Percentiles rank a stretch among this genome's conserved stretches.
These are phyloP conservation scores for Cynanchum wilfordii DNA, from an alignment of 257 asterid genomes.

Conservation along the genomic window DNA sequence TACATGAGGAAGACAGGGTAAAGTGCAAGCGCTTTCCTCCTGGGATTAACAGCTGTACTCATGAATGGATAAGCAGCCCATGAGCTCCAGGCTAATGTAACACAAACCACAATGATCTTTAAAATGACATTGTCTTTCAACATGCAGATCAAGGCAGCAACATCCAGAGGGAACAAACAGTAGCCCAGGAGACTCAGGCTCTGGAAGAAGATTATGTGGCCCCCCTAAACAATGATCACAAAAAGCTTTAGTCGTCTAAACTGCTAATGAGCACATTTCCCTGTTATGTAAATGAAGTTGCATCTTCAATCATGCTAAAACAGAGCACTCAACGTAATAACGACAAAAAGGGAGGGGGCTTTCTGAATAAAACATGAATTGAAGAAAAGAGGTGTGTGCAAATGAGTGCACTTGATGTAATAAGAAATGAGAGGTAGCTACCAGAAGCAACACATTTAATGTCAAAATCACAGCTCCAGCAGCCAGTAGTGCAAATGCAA, in stretches of 20 bases:
- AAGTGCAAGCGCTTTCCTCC: constrained; percentile 89
- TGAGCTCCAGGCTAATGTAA: constrained; percentile 90
- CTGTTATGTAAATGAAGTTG: background rate
- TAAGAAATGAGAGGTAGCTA: constrained; percentile 24
- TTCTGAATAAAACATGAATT: constrained; percentile 4
- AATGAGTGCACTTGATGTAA: background rate
- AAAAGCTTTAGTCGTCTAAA: background rate
- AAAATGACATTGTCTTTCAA: constrained; percentile 64
- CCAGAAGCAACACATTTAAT: constrained; percentile 86
- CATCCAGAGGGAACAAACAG: constrained; percentile 80
- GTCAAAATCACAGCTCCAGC: constrained; percentile 92
- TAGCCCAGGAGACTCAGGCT: constrained; percentile 91
- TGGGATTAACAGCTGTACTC: constrained; percentile 81
- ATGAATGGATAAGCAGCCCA: constrained; percentile 99
- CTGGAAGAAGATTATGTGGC: constrained; percentile 97
- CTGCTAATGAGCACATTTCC: background rate
- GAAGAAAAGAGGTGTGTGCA: background rate
- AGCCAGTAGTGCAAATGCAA: constrained; percentile 89
- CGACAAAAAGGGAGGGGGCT: background rate
- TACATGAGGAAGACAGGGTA: constrained; percentile 94
- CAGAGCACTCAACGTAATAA: no score
- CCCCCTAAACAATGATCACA: constrained; percentile 51
- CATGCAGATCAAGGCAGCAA: constrained; percentile 87
- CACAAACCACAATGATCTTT: constrained; percentile 67
- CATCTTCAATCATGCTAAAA: background rate